These are phyloP conservation scores for Gossypium bickii DNA, from an alignment of 345 rosid species.

Conservation along the genomic window DNA sequence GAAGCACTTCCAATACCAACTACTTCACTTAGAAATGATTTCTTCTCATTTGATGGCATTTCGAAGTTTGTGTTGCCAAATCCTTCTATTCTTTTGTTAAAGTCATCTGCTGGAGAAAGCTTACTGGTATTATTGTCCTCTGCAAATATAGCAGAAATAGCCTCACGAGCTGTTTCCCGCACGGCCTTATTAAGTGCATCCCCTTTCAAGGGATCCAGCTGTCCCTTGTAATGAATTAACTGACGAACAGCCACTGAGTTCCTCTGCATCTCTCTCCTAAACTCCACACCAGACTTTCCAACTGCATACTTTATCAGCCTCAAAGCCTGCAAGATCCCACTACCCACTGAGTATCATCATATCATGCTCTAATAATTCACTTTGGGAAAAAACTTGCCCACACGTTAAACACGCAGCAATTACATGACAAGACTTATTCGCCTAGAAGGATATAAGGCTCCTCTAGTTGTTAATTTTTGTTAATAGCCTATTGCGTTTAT, in stretches of 20 bases:
- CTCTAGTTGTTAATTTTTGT: neutral
- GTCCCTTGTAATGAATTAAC: constrained; percentile 80
- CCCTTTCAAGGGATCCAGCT: constrained; percentile 81
- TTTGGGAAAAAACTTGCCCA: neutral
- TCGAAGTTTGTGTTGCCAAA: constrained; percentile 86
- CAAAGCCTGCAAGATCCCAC: constrained; percentile 40
- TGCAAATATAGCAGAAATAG: constrained; percentile 72
- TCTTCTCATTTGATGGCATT: constrained; percentile 71
- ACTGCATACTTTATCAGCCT: constrained; percentile 70
- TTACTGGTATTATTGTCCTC: constrained; percentile 56
- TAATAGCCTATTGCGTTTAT: neutral
- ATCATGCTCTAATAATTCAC: neutral
- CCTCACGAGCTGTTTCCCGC: constrained; percentile 82
- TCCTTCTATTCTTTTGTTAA: constrained; percentile 79
- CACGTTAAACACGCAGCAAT: neutral
- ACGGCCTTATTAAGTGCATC: constrained; percentile 95
- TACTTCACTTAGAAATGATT: constrained; percentile 87
- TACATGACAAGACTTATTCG: neutral
- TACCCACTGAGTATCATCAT: neutral
- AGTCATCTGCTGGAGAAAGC: constrained; percentile 54
- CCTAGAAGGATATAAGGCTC: neutral
- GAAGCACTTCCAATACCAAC: constrained; percentile 96
- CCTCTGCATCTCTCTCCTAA: constrained; percentile 95
- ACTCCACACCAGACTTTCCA: constrained; percentile 86
- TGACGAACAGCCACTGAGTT: constrained; percentile 79